Evolutionary conservation across 2,329 filamentous ascomycete species (phyloP), one percentile per base, ranked within the genome.

Genomic region (Parafenestella ontariensis): DNA sequence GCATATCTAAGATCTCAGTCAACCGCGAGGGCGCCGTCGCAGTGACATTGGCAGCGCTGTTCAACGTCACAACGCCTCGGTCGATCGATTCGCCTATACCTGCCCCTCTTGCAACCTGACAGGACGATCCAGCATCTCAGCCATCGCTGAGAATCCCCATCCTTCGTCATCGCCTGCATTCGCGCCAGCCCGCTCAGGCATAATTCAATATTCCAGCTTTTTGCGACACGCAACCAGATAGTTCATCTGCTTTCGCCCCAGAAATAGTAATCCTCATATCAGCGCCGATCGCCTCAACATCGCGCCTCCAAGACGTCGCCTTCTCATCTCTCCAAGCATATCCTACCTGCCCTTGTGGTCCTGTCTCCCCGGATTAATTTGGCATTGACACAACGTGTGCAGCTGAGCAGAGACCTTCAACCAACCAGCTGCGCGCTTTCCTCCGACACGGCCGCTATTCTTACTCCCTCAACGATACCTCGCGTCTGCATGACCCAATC

Each of bases 131-230:
- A 43, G 26, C 33, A 49, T 39, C 26, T 26, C 49, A 47, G 45
- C 53, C 41, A 41, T 34, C 49, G 41, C 37, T 24, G 50, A 15
- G 39, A 29, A 26, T 53, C 52, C 48, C 52, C 57, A 52, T 52
- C 56, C 49, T 51, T 59, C 58, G 58, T 59, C 58, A 56, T 59
- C 43, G 46, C 46, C 50, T 50, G 54, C 54, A 46, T 48, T 21
- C 23, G 48, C 58, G 58, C 58, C 58, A 52, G 58, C 56, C 56
- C 52, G 49, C 52, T 44, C 56, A 51, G 56, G 46, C 46, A 47
- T 36, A 50, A 54, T 47, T 42, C 56, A 56, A 61, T 61, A 59
- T 49, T 57, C 56, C 50, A 41, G 44, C 55, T 44, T 50, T 49
- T 50, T 23, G 34, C 56, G 43, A 49, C 55, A 49, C 49, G 52